Base-by-base conservation (phyloP, 2,329 filamentous ascomycete genomes). In the Harringtonia lauricola region DNA sequence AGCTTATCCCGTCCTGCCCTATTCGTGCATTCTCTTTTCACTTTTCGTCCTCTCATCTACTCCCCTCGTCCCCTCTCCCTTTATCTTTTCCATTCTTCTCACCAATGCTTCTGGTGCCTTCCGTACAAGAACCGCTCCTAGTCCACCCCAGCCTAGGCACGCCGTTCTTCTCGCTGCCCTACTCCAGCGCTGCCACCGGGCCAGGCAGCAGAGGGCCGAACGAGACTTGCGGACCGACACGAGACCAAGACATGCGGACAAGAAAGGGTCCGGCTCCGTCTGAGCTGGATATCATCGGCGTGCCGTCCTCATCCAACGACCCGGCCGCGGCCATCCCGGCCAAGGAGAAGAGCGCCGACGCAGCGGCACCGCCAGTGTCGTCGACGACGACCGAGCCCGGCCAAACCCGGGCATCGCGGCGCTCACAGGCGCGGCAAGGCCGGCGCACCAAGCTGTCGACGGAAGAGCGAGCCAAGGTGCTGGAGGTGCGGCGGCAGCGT, bases 401-500 rank as follows among this genome's bases (percentile, higher is more conserved):
- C 13, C 4, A 8, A 21, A 22, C 12, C 22, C 19, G 24, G 17
- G 8, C 44, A 24, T 21, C 39, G 2, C 29, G 31, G 31, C 22
- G 22, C 15, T 14, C 47, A 24, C 30, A 28, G 4, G 35, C 36
- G 3, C 43, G 44, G 4, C 46, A 41, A n/a, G 37, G 41, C n/a
- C 47, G 45, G 17, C 50, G 50, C 17, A 46, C 50, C 18, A 54
- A 49, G 36, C 48, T 56, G 19, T 54, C 54, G 2, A 43, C 26
- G 3, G 48, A 55, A 34, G 51, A 53, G 26, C 49, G 49, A 26
- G 49, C 54, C 24, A 55, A 53, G 38, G 51, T 55, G 2, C 42
- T 51, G 17, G 49, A 55, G 8, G 53, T 57, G 9, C 50, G 53
- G 28, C 51, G 54, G 8, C 55, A 55, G 35, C 51, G 56, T 4